A percentile compares a stretch with the other conserved stretches of the same genome.
phyloP scores from a whole-genome alignment of 2,329 filamentous ascomycete species.

The Stagonosporopsis rhizophila region DNA sequence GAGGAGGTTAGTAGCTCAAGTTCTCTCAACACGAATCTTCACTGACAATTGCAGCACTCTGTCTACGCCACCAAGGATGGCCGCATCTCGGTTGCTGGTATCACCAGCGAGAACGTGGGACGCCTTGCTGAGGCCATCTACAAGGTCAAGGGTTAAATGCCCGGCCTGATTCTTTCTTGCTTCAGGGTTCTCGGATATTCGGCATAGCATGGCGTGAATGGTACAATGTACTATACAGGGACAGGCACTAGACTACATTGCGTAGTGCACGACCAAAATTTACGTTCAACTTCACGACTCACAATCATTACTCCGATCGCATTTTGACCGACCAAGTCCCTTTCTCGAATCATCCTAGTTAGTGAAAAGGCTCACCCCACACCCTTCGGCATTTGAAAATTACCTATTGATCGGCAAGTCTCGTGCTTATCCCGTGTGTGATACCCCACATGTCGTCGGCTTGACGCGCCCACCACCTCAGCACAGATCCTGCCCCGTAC shows the following conservation, averaged over 20 bases:
- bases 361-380: no score
- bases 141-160: slow-evolving; percentile 72
- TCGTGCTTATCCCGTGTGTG: no score
- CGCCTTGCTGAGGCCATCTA: slow-evolving; percentile 83
- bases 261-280: slow-evolving; percentile 14
- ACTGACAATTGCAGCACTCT: slow-evolving; percentile 67
- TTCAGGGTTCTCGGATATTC: slow-evolving; percentile 16
- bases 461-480: no score
- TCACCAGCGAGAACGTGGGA: slow-evolving; percentile 79
- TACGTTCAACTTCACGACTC: slow-evolving; percentile 1
- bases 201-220: slow-evolving; percentile 28
- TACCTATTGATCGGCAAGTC: no score
- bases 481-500: no score
- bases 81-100: slow-evolving; percentile 84
- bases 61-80: slow-evolving; percentile 97
- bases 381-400: no score
- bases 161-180: slow-evolving; percentile 5
- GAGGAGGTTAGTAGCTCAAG: slow-evolving; percentile 69
- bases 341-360: no score
- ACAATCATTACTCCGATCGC: not conserved
- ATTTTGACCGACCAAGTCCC: no score
- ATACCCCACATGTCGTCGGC: no score
- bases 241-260: slow-evolving; percentile 15
- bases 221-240: slow-evolving; percentile 31
- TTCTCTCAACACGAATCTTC: not conserved